Percentiles rank a stretch among this genome's conserved stretches.
These are phyloP conservation scores for Coelastrella sp. DNA, from an alignment of 139 green algal genomes.

Conservation along the genomic window DNA sequence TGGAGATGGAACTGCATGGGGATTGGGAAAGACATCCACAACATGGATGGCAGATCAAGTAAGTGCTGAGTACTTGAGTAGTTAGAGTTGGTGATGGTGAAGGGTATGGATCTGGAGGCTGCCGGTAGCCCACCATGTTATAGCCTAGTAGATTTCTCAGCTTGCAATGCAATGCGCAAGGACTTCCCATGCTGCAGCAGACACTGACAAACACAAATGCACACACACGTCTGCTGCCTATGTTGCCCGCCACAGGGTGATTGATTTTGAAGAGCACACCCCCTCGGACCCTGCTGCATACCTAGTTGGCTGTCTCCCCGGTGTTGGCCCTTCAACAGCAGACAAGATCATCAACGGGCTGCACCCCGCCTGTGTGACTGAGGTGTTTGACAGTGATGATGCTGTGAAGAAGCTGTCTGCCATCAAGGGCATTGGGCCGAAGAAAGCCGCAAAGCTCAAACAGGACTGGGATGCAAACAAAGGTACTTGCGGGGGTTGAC, in stretches of 20 bases:
- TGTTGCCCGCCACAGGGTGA: not conserved
- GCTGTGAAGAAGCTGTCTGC: not conserved
- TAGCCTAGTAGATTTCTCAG: too few relatives aligned
- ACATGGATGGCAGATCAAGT: constrained; percentile 15
- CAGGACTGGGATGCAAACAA: constrained; percentile 20
- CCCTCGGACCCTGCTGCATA: constrained; percentile 4
- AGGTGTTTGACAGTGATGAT: not conserved
- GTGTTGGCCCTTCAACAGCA: not conserved
- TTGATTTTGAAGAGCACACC: not conserved
- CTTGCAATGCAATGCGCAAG: too few relatives aligned
- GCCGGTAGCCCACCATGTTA: too few relatives aligned
- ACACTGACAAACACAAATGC: too few relatives aligned
- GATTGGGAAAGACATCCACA: not conserved
- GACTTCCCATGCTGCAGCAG: too few relatives aligned
- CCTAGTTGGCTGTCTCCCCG: not conserved
- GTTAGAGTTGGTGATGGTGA: too few relatives aligned
- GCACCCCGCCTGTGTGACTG: not conserved
- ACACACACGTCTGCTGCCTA: too few relatives aligned
- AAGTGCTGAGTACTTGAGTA: too few relatives aligned
- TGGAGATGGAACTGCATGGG: not conserved
- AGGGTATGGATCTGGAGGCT: too few relatives aligned
- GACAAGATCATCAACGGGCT: not conserved
- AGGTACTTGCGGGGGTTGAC: not conserved
- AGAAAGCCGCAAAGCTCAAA: not conserved
- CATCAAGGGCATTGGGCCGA: constrained; percentile 21